These are phyloP conservation scores for Lactarius tabidus DNA, from an alignment of 768 basidiomycete genomes.

Conservation along the genomic window DNA sequence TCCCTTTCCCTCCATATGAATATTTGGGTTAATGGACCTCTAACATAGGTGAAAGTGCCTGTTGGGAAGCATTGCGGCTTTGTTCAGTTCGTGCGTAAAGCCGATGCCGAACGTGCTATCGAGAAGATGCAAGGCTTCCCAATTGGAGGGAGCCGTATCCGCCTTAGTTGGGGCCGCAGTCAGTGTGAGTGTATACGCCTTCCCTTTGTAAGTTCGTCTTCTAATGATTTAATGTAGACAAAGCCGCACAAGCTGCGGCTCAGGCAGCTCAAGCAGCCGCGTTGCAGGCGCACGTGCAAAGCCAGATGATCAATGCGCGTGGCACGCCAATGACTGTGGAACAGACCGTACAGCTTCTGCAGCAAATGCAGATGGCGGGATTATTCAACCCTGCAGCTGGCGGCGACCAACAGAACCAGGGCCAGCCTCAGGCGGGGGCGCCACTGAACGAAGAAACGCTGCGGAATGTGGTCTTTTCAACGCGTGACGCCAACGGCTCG, in stretches of 20 bases:
- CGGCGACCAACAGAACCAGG: slow-evolving; percentile 26
- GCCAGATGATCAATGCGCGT: slow-evolving; percentile 26
- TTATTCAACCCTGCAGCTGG: slow-evolving; percentile 31
- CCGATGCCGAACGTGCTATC: slow-evolving; percentile 88
- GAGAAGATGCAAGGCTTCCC: slow-evolving; percentile 98
- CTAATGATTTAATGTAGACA: slow-evolving; percentile 47
- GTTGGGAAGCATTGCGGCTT: slow-evolving; percentile 95
- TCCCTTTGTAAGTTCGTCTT: neutral
- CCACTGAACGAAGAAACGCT: slow-evolving; percentile 20
- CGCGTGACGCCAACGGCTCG: slow-evolving; percentile 17
- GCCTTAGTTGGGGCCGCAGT: slow-evolving; percentile 90
- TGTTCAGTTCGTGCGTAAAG: slow-evolving; percentile 90
- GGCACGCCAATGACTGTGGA: slow-evolving; percentile 47
- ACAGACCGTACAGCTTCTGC: slow-evolving; percentile 58
- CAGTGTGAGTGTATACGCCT: slow-evolving; percentile 59
- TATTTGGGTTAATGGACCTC: slow-evolving; percentile 17
- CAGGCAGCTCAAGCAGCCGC: slow-evolving; percentile 69
- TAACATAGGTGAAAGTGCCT: slow-evolving; percentile 84
- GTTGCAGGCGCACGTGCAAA: slow-evolving; percentile 46
- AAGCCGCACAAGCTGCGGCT: slow-evolving; percentile 87
- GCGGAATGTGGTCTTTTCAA: slow-evolving; percentile 19
- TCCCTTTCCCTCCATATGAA: slow-evolving; percentile 11
- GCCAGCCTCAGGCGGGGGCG: slow-evolving; percentile 27
- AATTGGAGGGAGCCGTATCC: slow-evolving; percentile 85
- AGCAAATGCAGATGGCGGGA: slow-evolving; percentile 48